These are phyloP conservation scores for Trichophyton mentagrophytes DNA, from an alignment of 2,329 filamentous ascomycete genomes.

Conservation along the genomic window DNA sequence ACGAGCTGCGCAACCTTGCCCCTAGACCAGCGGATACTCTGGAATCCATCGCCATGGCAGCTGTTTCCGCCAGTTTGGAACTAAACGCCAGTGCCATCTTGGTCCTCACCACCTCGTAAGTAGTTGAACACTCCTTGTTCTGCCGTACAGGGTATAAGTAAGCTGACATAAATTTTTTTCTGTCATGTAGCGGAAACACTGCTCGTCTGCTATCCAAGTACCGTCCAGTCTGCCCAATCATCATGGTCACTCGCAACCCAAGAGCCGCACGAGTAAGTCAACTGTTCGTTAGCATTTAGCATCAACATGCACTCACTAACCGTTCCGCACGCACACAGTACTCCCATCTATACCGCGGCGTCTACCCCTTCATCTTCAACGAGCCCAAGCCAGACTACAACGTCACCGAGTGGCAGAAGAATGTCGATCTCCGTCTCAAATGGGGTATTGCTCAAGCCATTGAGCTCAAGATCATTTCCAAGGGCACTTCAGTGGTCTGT, in stretches of 20 bases:
- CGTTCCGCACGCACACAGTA: slow-evolving; percentile 38
- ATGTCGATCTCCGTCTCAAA: slow-evolving; percentile 93
- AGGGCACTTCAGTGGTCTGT: slow-evolving; percentile 58
- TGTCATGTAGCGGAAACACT: slow-evolving; percentile 57
- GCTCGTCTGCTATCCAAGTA: slow-evolving; percentile 96
- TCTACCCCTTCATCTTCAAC: slow-evolving; percentile 93
- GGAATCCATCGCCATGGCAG: slow-evolving; percentile 94
- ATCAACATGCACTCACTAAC: background rate
- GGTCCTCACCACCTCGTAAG: slow-evolving; percentile 77
- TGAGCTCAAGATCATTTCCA: slow-evolving; percentile 65
- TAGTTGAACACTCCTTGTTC: slow-evolving; percentile 8
- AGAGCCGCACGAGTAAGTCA: slow-evolving; percentile 56
- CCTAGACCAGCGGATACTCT: slow-evolving; percentile 73
- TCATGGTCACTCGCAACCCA: slow-evolving; percentile 90
- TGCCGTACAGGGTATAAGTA: slow-evolving; percentile 14
- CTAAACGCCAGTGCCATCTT: slow-evolving; percentile 94
- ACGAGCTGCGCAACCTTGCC: slow-evolving; percentile 77
- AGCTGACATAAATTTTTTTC: background rate
- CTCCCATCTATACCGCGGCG: slow-evolving; percentile 89
- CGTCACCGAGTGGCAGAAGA: slow-evolving; percentile 92
- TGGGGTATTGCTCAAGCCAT: slow-evolving; percentile 87
- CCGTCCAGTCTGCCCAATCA: slow-evolving; percentile 95
- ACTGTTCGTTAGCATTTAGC: too few species aligned
- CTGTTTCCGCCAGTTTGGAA: slow-evolving; percentile 88
- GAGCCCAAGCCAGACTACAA: slow-evolving; percentile 91